These are phyloP conservation scores for Gossypium aridum DNA, from an alignment of 441 rosid genomes.

Conservation along the genomic window DNA sequence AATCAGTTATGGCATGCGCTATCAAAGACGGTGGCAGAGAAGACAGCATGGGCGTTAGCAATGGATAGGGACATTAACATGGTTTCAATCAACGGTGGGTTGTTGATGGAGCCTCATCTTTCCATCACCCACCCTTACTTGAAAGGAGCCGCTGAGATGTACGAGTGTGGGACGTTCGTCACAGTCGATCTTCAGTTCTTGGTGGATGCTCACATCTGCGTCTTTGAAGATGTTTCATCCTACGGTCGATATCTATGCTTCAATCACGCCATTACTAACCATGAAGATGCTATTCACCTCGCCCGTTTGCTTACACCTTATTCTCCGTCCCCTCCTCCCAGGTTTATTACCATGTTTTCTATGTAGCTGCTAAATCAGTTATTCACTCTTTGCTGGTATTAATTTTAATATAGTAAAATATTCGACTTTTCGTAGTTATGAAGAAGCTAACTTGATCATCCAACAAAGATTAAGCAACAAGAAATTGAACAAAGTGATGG, in stretches of 20 bases:
- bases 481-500: conserved; percentile 52
- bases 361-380: no score
- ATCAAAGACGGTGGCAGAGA: conserved; percentile 66
- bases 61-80: conserved; percentile 64
- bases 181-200: conserved; percentile 43
- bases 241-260: conserved; percentile 65
- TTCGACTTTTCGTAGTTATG: conserved; percentile 16
- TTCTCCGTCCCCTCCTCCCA: conserved; percentile 21
- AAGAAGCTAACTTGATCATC: conserved; percentile 26
- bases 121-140: conserved; percentile 41
- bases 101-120: conserved; percentile 36
- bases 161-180: conserved; percentile 54
- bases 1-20: conserved; percentile 61
- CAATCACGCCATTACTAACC: conserved; percentile 32
- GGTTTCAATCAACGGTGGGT: conserved; percentile 55
- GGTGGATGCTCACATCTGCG: conserved; percentile 48
- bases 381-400: background rate
- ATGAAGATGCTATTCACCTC: conserved; percentile 37
- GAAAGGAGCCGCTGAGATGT: conserved; percentile 76
- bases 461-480: conserved; percentile 48
- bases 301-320: conserved; percentile 31
- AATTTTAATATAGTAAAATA: background rate
- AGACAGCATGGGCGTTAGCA: conserved; percentile 71
- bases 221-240: conserved; percentile 44
- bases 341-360: conserved; percentile 15